Conservation (phyloP, 2,329 filamentous ascomycete species). For the Trichoderma harzianum region DNA sequence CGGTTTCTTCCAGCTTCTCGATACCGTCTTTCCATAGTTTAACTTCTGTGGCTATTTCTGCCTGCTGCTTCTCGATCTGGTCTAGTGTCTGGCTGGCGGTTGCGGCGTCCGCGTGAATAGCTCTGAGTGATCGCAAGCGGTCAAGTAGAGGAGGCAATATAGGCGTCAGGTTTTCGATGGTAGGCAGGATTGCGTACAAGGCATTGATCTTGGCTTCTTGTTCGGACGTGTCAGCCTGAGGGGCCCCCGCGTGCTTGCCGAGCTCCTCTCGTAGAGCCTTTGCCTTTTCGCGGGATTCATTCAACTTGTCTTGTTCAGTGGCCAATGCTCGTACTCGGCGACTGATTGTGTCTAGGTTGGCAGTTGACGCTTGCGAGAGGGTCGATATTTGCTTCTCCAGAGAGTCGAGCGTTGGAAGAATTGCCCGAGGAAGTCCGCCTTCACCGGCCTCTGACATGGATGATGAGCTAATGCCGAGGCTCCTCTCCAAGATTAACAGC, state of each 20-base stretch:
- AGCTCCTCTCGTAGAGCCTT: conserved; percentile 60
- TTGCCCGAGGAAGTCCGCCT: conserved; percentile 59
- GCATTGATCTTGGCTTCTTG: conserved; percentile 86
- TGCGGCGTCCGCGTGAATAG: conserved; percentile 83
- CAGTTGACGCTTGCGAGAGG: conserved; percentile 67
- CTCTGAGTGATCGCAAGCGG: conserved; percentile 75
- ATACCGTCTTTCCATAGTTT: conserved; percentile 81
- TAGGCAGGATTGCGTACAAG: conserved; percentile 82
- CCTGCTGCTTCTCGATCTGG: conserved; percentile 73
- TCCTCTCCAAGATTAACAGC: conserved; percentile 72
- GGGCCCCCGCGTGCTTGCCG: conserved; percentile 40
- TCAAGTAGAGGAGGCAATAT: conserved; percentile 83
- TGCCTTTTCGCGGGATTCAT: conserved; percentile 61
- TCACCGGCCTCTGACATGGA: conserved; percentile 60
- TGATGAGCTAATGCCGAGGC: conserved; percentile 72
- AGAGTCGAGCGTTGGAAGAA: conserved; percentile 76
- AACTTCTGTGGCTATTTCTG: conserved; percentile 78
- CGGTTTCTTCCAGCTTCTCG: conserved; percentile 70
- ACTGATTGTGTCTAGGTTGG: conserved; percentile 69
- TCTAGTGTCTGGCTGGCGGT: conserved; percentile 74
- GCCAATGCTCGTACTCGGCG: conserved; percentile 67
- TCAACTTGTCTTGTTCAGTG: conserved; percentile 68
- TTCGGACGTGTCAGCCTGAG: conserved; percentile 56
- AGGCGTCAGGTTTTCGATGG: conserved; percentile 81
- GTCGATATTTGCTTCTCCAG: conserved; percentile 78